These are phyloP conservation scores for Taxawa tesnikishii DNA, from an alignment of 2,329 filamentous ascomycete species.

Conservation along the genomic window DNA sequence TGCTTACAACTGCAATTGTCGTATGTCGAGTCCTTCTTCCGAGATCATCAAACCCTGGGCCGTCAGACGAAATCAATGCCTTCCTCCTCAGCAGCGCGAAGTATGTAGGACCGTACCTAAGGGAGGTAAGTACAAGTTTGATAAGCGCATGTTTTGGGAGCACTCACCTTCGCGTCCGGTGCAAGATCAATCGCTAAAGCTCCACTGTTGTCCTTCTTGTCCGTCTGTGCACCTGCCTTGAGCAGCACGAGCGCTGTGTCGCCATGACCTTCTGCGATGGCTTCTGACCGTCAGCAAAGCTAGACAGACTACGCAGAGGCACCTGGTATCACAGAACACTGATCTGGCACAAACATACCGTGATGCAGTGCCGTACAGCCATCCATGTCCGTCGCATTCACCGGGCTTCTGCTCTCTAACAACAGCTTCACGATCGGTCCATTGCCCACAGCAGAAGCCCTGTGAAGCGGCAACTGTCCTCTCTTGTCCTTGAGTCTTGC, in stretches of 20 bases:
- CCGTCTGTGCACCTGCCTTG: constrained; percentile 71
- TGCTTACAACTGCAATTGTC: too few relatives aligned
- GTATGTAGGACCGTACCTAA: constrained; percentile 49
- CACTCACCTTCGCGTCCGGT: constrained; percentile 67
- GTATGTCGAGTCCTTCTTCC: too few relatives aligned
- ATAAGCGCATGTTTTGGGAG: background rate
- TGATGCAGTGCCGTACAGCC: constrained; percentile 89
- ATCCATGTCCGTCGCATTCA: constrained; percentile 71
- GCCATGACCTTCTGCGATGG: constrained; percentile 61
- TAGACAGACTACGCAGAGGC: too few relatives aligned
- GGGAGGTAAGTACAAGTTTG: background rate
- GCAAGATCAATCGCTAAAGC: constrained; percentile 66
- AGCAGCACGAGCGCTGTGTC: constrained; percentile 74
- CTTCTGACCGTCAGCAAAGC: constrained; percentile 18
- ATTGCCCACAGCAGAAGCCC: constrained; percentile 80
- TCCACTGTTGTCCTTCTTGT: constrained; percentile 63
- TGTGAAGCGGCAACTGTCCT: constrained; percentile 82
- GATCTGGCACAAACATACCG: constrained; percentile 15
- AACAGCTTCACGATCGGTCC: constrained; percentile 76
- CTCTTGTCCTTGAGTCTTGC: constrained; percentile 72
- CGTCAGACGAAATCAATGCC: constrained; percentile 71
- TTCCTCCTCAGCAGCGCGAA: constrained; percentile 69
- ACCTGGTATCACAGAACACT: too few relatives aligned
- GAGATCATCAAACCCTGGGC: too few relatives aligned
- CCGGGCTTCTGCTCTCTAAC: constrained; percentile 62